A percentile compares a stretch with the other conserved stretches of the same genome.
Conservation (phyloP, 106 monocot genomes). For the Acorus gramineus region DNA sequence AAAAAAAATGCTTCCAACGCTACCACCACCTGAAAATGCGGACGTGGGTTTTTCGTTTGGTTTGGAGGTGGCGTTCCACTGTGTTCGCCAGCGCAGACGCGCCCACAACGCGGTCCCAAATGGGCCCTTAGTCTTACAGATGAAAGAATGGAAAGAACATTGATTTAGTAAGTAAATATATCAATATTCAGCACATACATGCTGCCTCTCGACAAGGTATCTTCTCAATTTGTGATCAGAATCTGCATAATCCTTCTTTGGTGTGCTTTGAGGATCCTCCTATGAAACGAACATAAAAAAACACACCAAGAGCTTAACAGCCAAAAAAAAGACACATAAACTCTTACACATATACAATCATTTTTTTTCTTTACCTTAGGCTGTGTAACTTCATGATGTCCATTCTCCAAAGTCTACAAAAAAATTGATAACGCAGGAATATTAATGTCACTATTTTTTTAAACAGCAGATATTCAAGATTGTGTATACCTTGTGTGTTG, state of each 20-base stretch:
- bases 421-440: slow-evolving; percentile 4
- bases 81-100: no score
- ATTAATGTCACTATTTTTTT: neutral
- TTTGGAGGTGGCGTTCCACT: no score
- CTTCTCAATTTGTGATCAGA: slow-evolving; percentile 12
- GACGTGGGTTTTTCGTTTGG: no score
- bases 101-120: no score
- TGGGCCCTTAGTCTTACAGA: no score
- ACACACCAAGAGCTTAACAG: neutral
- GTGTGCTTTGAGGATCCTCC: slow-evolving; percentile 27
- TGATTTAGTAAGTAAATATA: no score
- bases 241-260: slow-evolving; percentile 22
- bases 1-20: no score
- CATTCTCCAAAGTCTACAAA: slow-evolving; percentile 8
- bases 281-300: slow-evolving; percentile 2
- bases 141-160: no score
- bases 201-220: slow-evolving; percentile 28
- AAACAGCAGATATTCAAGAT: neutral
- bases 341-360: no score
- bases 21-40: no score
- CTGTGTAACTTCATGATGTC: slow-evolving; percentile 22
- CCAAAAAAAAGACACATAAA: neutral
- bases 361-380: slow-evolving; percentile 23
- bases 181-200: slow-evolving; percentile 13
- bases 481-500: slow-evolving; percentile 42